Base-by-base conservation (phyloP, 345 rosid species). In the Sonneratia alba region DNA sequence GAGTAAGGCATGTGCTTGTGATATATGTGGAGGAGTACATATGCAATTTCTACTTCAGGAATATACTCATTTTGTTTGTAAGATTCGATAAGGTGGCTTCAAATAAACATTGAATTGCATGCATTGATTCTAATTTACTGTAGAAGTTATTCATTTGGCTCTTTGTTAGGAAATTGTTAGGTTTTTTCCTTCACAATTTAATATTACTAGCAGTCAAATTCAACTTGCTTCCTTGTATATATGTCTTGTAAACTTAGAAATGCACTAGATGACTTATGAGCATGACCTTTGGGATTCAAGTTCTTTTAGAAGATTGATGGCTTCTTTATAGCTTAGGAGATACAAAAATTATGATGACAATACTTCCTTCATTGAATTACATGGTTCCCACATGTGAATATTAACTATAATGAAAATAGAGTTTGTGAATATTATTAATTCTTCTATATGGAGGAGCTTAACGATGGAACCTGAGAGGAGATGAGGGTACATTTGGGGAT, bases 11-110 rank as follows among this genome's bases (percentile, higher is more conserved):
- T 71, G 79, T 76, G 55, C 79, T 1, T 95, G 97, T 73, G 99
- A 87, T 77, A 69, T 87, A 27, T 95, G 99, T 72, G 93, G 87
- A 78, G 32, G 0, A 27, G 81, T 87, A 42, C 97, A 93, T n/a
- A 59, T 90, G 69, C 92, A 92, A 51, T 95, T 95, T 80, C 72
- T 90, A 72, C 87, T 92, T 72, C 99, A 95, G 87, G 99, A 91
- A n/a, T 22, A 13, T 21, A 16, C 3, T 69, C 68, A 24, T 49
- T 40, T 67, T 62, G 51, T 27, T 22, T 64, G 24, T 22, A 7
- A 36, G 18, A 22, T 37, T 27, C 43, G 15, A 42, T 16, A 38
- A 2, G 0, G 9, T 6, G 21, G 59, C 7, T 0, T 38, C 7
- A 53, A 36, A 49, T 34, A 0, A 0, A 40, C 61, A 18, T 18